Percentiles rank a stretch among this genome's conserved stretches.
Conservation (phyloP, 106 monocot genomes). For the Dendrobium officinale region DNA sequence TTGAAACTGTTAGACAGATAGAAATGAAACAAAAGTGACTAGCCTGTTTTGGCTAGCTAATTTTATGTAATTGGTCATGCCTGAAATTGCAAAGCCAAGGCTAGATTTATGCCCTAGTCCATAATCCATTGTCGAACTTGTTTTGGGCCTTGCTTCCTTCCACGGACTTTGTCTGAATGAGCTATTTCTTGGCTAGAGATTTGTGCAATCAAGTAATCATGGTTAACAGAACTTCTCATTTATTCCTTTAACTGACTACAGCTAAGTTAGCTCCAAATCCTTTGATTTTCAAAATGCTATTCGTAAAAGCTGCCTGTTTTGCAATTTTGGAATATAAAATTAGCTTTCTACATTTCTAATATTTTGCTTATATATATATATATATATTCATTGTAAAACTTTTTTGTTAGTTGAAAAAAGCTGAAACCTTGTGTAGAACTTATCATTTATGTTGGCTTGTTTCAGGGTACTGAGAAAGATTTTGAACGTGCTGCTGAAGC, state of each 20-base stretch:
- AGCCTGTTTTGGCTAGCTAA: background rate
- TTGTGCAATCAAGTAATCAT: background rate
- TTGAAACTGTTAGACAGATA: background rate
- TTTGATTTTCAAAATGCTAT: background rate
- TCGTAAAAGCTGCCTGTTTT: background rate
- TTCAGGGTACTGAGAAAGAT: slow-evolving; percentile 80
- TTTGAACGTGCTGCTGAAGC: slow-evolving; percentile 94
- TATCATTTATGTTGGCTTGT: slow-evolving; percentile 4
- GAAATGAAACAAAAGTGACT: background rate
- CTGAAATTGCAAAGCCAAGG: background rate
- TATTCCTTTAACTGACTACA: background rate
- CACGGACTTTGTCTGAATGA: background rate
- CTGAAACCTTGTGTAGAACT: background rate
- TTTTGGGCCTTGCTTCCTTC: background rate
- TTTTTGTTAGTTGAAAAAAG: background rate
- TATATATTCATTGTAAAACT: background rate
- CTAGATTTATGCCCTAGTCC: background rate
- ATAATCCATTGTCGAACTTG: background rate
- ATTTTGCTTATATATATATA: background rate
- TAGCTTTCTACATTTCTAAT: background rate
- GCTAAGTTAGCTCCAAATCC: background rate
- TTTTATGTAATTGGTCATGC: background rate
- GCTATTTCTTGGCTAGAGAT: background rate
- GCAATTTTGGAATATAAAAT: background rate
- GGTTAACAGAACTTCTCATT: background rate